These are phyloP conservation scores for Xanthoconium stramineum DNA, from an alignment of 768 basidiomycete species.

Conservation along the genomic window DNA sequence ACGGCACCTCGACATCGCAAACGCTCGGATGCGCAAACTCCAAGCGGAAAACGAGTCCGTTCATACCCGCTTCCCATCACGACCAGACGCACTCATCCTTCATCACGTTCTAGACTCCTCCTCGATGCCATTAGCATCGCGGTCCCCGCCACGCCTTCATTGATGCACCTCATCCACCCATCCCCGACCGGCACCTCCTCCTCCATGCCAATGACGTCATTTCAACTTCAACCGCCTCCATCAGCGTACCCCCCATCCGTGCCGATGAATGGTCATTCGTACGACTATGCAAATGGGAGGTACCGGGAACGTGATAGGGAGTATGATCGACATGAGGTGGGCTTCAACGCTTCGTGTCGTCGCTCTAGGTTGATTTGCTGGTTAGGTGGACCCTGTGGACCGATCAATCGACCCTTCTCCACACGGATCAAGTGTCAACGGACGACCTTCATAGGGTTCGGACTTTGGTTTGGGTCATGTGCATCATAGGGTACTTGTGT, in stretches of 20 bases:
- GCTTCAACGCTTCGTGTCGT: background rate
- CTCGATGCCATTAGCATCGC: constrained; percentile 33
- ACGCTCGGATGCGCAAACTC: constrained; percentile 26
- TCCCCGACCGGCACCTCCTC: constrained; percentile 24
- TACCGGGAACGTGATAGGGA: constrained; percentile 27
- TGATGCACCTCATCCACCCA: constrained; percentile 30
- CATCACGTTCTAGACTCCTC: constrained; percentile 22
- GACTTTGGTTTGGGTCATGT: background rate
- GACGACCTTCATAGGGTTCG: constrained; percentile 19
- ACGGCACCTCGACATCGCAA: constrained; percentile 28
- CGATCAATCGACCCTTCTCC: constrained; percentile 21
- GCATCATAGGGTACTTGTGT: background rate
- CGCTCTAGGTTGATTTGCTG: background rate
- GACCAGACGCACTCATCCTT: background rate
- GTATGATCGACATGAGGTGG: constrained; percentile 20
- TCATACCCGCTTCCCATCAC: background rate
- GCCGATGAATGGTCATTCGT: constrained; percentile 25
- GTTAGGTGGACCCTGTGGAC: constrained; percentile 13
- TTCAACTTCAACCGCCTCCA: constrained; percentile 9
- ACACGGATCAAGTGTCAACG: constrained; percentile 22
- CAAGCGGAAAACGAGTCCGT: constrained; percentile 34
- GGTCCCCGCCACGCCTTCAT: constrained; percentile 30
- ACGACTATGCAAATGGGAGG: constrained; percentile 26
- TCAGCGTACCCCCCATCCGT: constrained; percentile 2
- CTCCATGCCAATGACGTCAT: constrained; percentile 16